Evolutionary conservation across 2,329 filamentous ascomycete species (phyloP), one percentile per base, ranked within the genome.

Genomic region (Stylonectria norvegica): DNA sequence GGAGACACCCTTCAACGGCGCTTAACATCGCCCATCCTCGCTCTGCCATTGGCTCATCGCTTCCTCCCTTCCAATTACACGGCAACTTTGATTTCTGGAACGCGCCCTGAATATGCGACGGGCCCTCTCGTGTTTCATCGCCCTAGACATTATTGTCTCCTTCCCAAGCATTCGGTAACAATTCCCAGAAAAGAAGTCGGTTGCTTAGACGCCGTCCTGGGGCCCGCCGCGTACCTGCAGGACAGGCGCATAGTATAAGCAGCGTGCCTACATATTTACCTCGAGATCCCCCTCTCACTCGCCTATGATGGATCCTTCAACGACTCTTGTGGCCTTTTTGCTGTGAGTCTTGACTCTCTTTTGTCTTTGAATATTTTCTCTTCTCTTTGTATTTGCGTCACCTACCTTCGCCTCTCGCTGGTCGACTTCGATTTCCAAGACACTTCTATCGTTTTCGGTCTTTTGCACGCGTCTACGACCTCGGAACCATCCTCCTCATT

Each of bases 301-400:
- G 38, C 43, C 48, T 47, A 34, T 33, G 59, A 79, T 80, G 76
- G 76, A 80, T 63, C 76, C 76, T 38, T 71, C 71, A 29, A 84
- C 81, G 16, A 82, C 82, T 43, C 77, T 86, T 52, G 75, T 84
- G 59, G 84, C 82, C 45, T 85, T 86, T 61, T 73, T 81, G 65
- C 64, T 83, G 80, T 83, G 69, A 78, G 79, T 80, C 57, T 42
- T 55, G 54, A 42, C 56, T 42, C 43, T 52, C 43, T 37, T 28
- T 34, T 43, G 53, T 39, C 36, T 48, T 50, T n/a, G n/a, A n/a
- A n/a, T n/a, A n/a, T n/a, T 20, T 31, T n/a, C 31, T 39, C 19
- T 37, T 40, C 29, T 17, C 27, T 35, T 30, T 27, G 28, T 31
- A 18, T 34, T 9, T 29, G 12, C 8, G 16, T 27, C 25, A 17